A percentile compares a stretch with the other conserved stretches of the same genome.
phyloP scores from a whole-genome alignment of 768 basidiomycete genomes.

The Tulasnella sp. region DNA sequence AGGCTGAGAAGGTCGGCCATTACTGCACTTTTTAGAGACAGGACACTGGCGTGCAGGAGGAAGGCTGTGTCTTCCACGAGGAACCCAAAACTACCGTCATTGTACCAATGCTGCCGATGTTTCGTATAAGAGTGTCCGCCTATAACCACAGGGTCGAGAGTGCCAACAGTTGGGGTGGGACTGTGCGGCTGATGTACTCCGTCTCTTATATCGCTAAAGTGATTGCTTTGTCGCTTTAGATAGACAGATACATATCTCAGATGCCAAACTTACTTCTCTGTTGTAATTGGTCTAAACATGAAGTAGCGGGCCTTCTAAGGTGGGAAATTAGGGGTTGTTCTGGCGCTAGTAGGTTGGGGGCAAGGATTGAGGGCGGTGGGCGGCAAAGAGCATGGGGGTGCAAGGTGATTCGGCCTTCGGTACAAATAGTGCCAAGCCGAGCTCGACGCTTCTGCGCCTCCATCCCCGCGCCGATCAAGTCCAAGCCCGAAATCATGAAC shows the following conservation, averaged over 20 bases:
- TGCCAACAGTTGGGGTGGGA: neutral
- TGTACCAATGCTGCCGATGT: neutral
- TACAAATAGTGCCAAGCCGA: neutral
- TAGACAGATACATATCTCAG: too few species aligned
- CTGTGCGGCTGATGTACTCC: neutral
- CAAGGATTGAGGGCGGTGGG: too few species aligned
- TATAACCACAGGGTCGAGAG: neutral
- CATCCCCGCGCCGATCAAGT: neutral
- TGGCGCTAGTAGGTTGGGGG: too few species aligned
- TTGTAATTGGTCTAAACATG: too few species aligned
- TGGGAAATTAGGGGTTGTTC: too few species aligned
- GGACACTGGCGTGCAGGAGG: neutral
- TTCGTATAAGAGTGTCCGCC: neutral
- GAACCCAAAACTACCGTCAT: conserved; percentile 11
- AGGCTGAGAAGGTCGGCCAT: neutral
- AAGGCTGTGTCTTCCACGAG: neutral
- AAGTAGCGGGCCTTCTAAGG: too few species aligned
- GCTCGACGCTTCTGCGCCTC: neutral
- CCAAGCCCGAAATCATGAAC: neutral
- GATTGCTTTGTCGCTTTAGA: too few species aligned
- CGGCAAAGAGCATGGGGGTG: too few species aligned
- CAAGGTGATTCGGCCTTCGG: too few species aligned
- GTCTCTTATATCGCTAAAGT: neutral
- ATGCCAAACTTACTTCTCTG: too few species aligned
- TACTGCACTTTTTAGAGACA: neutral